Conservation (phyloP, 2,329 filamentous ascomycete species). For the Aspergillus quadricinctus region DNA sequence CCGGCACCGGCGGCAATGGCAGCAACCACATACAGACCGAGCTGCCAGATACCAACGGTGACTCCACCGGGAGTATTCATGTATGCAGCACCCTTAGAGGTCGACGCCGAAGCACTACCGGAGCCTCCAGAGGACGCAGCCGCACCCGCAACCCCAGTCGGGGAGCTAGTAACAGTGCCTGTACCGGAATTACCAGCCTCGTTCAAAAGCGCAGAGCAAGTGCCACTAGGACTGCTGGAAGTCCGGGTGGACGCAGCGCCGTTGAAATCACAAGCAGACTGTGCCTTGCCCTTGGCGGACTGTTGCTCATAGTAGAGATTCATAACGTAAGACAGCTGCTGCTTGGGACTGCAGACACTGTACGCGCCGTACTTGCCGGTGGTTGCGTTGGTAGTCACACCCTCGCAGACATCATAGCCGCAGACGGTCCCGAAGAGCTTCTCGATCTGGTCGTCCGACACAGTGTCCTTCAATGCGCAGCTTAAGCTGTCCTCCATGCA, state of each 20-base stretch:
- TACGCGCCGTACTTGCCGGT: conserved; percentile 43
- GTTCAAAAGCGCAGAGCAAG: conserved; percentile 33
- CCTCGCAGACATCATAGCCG: conserved; percentile 37
- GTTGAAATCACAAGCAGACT: conserved; percentile 39
- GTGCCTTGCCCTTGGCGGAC: conserved; percentile 26
- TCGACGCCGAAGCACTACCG: conserved; percentile 12
- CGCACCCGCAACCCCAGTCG: conserved; percentile 22
- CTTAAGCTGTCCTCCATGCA: conserved; percentile 74
- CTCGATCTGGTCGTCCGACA: conserved; percentile 57
- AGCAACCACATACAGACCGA: conserved; percentile 36
- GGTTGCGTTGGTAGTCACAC: conserved; percentile 37
- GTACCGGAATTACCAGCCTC: conserved; percentile 36
- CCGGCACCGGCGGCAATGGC: conserved; percentile 38
- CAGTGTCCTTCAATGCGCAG: conserved; percentile 60
- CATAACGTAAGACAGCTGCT: conserved; percentile 42
- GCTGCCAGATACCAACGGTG: conserved; percentile 31
- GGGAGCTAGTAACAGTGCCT: conserved; percentile 32
- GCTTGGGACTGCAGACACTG: conserved; percentile 38
- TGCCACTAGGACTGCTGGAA: conserved; percentile 27
- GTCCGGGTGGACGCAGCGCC: conserved; percentile 36
- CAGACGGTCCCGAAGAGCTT: conserved; percentile 60
- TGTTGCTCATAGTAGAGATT: conserved; percentile 42
- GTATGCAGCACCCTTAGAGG: conserved; percentile 26
- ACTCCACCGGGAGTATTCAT: conserved; percentile 22
- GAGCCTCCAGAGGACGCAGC: conserved; percentile 4